Conservation (phyloP, 2,329 filamentous ascomycete genomes). For the Tolypocladium guangdongense region DNA sequence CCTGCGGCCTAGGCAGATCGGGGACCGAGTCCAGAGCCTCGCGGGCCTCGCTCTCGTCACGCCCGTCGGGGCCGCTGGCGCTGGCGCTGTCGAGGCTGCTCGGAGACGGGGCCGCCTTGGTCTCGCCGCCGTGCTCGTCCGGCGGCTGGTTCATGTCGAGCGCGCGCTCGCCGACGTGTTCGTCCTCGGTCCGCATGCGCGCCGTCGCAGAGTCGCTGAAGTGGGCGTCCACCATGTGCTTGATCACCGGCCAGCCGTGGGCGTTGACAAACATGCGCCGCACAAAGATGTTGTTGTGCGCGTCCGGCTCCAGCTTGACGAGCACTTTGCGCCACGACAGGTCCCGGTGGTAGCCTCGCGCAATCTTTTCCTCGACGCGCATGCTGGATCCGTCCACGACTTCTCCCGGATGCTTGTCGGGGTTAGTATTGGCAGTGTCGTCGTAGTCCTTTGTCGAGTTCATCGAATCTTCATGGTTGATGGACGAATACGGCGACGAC, state of each 20-base stretch:
- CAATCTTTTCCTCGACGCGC: constrained; percentile 96
- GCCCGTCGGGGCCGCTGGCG: constrained; percentile 11
- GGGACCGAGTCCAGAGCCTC: constrained; percentile 34
- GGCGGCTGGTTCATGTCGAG: constrained; percentile 45
- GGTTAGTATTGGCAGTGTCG: constrained; percentile 35
- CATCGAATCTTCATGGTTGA: constrained; percentile 31
- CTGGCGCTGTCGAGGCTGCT: constrained; percentile 13
- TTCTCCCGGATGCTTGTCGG: constrained; percentile 27
- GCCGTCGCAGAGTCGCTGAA: constrained; percentile 63
- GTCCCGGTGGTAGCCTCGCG: constrained; percentile 83
- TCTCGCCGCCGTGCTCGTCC: constrained; percentile 56
- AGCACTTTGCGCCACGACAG: constrained; percentile 95
- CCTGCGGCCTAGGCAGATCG: constrained; percentile 26
- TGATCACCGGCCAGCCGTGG: constrained; percentile 93
- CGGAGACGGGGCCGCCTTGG: constrained; percentile 20
- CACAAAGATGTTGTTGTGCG: constrained; percentile 86
- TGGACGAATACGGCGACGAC: constrained; percentile 22
- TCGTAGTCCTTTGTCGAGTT: constrained; percentile 40
- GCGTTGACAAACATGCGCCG: constrained; percentile 95
- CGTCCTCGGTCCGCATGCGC: constrained; percentile 54
- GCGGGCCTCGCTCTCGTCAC: constrained; percentile 17
- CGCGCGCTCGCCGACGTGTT: constrained; percentile 58
- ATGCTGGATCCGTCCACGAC: constrained; percentile 54
- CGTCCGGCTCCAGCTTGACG: constrained; percentile 89
- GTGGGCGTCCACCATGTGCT: constrained; percentile 90